Percentiles rank a stretch among this genome's conserved stretches.
phyloP scores from a whole-genome alignment of 1,284 basidiomycete genomes.

The Xerocomus minutiporus region DNA sequence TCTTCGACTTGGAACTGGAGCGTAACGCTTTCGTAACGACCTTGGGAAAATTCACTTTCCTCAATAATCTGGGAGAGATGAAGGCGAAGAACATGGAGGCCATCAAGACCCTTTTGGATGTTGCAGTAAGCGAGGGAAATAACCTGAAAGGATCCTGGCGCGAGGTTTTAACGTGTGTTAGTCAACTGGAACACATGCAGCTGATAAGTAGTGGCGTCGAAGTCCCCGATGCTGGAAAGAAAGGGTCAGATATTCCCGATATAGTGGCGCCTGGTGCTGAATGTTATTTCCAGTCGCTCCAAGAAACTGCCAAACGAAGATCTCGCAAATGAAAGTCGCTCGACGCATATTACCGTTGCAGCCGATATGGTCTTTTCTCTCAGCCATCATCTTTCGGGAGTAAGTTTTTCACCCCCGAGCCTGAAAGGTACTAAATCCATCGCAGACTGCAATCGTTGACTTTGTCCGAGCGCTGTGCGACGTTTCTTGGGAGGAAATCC shows the following conservation, averaged over 20 bases:
- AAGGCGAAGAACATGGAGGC: constrained; percentile 98
- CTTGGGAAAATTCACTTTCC: constrained; percentile 92
- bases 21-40: constrained; percentile 98
- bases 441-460: constrained; percentile 92
- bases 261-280: constrained; percentile 6
- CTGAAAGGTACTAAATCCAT: constrained; percentile 7
- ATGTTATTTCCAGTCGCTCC: constrained; percentile 41
- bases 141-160: constrained; percentile 94
- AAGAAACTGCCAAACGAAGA: constrained; percentile 85
- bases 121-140: constrained; percentile 92
- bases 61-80: constrained; percentile 97
- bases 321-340: constrained; percentile 93
- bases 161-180: constrained; percentile 92
- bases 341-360: constrained; percentile 96
- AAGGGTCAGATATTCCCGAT: constrained; percentile 53
- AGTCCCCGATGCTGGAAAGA: constrained; percentile 73
- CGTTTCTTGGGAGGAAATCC: constrained; percentile 99
- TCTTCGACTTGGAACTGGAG: constrained; percentile 93
- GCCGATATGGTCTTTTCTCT: constrained; percentile 99
- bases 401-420: constrained; percentile 42
- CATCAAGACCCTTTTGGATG: constrained; percentile 88
- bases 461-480: constrained; percentile 96
- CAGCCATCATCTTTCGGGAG: constrained; percentile 90
- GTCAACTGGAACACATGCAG: constrained; percentile 96
- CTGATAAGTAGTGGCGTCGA: constrained; percentile 86